Percentiles rank a stretch among this genome's conserved stretches.
Evolutionary conservation across 257 asterid genomes (phyloP).

Genomic region (Capsicum pubescens): DNA sequence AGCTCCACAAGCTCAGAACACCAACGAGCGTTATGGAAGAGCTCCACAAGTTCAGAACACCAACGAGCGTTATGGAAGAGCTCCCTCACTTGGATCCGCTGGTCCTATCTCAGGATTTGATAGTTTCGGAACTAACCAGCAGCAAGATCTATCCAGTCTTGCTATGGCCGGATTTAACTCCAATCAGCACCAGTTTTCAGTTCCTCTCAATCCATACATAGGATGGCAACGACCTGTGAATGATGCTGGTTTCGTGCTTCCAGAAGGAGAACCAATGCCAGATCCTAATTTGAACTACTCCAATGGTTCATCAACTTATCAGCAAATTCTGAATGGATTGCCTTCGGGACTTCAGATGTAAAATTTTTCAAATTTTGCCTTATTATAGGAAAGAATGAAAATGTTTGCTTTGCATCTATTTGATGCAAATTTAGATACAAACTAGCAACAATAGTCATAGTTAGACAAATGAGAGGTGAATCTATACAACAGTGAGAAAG

Average conservation of each 20-base stretch:
- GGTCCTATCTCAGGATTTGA: constrained; percentile 45
- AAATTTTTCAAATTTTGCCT: constrained; percentile 36
- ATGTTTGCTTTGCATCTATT: neutral
- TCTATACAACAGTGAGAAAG: neutral
- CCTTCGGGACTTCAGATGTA: constrained; percentile 70
- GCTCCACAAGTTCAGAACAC: constrained; percentile 52
- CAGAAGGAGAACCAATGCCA: constrained; percentile 58
- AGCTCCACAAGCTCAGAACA: constrained; percentile 26
- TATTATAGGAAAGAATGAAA: constrained; percentile 1
- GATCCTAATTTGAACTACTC: constrained; percentile 51
- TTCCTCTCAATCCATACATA: constrained; percentile 47
- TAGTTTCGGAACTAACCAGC: constrained; percentile 55
- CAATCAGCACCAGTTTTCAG: constrained; percentile 44
- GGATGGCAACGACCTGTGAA: constrained; percentile 43
- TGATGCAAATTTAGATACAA: neutral
- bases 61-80: constrained; percentile 51
- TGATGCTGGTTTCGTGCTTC: constrained; percentile 48
- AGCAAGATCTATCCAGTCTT: constrained; percentile 41
- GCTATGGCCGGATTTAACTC: constrained; percentile 49
- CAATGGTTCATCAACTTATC: constrained; percentile 54
- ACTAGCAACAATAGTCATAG: neutral
- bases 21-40: constrained; percentile 45
- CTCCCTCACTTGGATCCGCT: constrained; percentile 44
- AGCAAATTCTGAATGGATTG: constrained; percentile 62
- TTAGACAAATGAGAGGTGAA: neutral